Percentiles rank a stretch among this genome's conserved stretches.
Conservation (phyloP, 352 stramenopile genomes). For the Plasmopara halstedii region DNA sequence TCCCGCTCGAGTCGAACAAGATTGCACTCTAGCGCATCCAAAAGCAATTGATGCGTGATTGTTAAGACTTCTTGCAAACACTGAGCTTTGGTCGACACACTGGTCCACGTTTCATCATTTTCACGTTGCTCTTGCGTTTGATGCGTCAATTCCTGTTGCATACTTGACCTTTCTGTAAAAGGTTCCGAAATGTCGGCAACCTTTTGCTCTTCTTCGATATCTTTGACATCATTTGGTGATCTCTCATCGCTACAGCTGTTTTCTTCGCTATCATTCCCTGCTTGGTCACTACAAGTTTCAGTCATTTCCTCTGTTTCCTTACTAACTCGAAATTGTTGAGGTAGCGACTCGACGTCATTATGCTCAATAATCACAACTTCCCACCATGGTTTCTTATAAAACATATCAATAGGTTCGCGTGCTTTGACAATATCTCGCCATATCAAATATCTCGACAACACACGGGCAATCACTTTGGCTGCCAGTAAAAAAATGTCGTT, state of each 20-base stretch:
- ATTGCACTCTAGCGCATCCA: slow-evolving; percentile 65
- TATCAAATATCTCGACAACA: slow-evolving; percentile 51
- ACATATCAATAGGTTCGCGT: slow-evolving; percentile 76
- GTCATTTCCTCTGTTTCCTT: slow-evolving; percentile 7
- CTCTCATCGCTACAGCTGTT: slow-evolving; percentile 15
- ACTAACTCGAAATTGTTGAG: slow-evolving; percentile 5
- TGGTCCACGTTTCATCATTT: slow-evolving; percentile 4
- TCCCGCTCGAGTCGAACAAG: slow-evolving; percentile 53
- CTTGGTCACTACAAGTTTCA: slow-evolving; percentile 13
- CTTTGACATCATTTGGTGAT: slow-evolving; percentile 18
- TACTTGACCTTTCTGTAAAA: neutral
- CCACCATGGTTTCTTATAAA: slow-evolving; percentile 90
- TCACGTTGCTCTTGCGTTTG: slow-evolving; percentile 7
- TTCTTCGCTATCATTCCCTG: slow-evolving; percentile 15
- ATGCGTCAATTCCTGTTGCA: neutral
- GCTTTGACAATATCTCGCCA: slow-evolving; percentile 49
- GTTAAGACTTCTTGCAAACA: slow-evolving; percentile 53
- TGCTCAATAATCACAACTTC: slow-evolving; percentile 64
- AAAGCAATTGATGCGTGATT: slow-evolving; percentile 53
- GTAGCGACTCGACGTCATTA: slow-evolving; percentile 27
- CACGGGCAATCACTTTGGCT: slow-evolving; percentile 75
- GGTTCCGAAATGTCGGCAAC: neutral
- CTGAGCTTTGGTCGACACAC: slow-evolving; percentile 23
- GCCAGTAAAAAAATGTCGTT: slow-evolving; percentile 91
- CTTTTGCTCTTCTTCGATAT: slow-evolving; percentile 15